Base-by-base conservation (phyloP, 371 early-diverging fungal species). In the Dipsacomyces acuminosporus region DNA sequence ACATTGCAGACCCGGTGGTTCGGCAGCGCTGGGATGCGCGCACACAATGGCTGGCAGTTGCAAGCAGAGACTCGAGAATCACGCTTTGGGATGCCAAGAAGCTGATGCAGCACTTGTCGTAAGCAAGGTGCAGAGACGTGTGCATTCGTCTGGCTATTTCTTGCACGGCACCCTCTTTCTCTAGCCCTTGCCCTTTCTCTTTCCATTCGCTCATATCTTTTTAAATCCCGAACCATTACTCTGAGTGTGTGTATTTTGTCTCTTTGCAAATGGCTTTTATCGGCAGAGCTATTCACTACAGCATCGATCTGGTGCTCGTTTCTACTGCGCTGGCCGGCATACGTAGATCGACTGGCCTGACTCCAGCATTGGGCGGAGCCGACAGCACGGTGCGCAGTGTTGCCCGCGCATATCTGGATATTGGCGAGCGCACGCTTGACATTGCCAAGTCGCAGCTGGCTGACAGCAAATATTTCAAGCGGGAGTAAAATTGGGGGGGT, bases 281-380 rank as follows among this genome's bases (percentile, higher is more conserved):
- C 59, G 76, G 82, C 38, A 78, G 75, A 38, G 22, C 85, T 26
- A 63, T 87, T 43, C 89, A 87, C 65, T 73, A 79, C 49, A 75
- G 87, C 14, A 77, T 82, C 24, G 89, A 89, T 67, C 82, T 86
- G 22, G 77, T 83, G 33, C 78, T 89, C 17, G 72, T 89, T 34
- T 86, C 89, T 15, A 78, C 87, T 15, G 81, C 80, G 14, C 78
- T 89, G 47, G 90, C 90, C 8, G 88, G 89, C 9, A 82, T 88
- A 48, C 84, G 81, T 54, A 77, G 86, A 55, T 81, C 83, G 54
- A 77, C 88, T 1, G 90, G 88, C 19, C 56, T 79, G 38, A 72
- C 76, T 82, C 45, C 51, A 13, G 38, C 35, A 14, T 22, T 41
- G 20, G 35, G 40, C 33, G 41, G 45, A 35, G 30, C 46, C 1